Evolutionary conservation across 164 flowering plant species (phyloP), one percentile per base, ranked within the genome.

Genomic region (Malania oleifera): DNA sequence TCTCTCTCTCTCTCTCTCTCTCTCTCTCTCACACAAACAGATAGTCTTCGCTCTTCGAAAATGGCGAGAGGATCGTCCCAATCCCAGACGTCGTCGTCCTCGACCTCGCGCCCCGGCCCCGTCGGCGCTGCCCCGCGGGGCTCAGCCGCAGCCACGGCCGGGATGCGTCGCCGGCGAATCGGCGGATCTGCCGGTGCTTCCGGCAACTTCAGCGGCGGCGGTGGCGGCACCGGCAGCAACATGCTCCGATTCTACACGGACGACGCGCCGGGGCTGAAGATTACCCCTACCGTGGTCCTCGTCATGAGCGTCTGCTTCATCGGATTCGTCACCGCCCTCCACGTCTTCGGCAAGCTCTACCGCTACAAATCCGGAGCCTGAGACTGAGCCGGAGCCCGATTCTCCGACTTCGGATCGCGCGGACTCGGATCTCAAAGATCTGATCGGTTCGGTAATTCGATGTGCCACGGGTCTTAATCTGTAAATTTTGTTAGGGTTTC

Each of bases 271-370:
- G 95, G 97, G 2, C 69, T 89, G 63, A 89, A 83, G 82, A 87
- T 89, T 77, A 69, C 84, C 4, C 95, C 97, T 13, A 89, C 91
- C 7, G 87, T 83, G 22, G 95, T 87, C 43, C 92, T 89, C 48
- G 85, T 89, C 45, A 83, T 89, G 88, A 89, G 97, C 65, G 75
- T 89, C 67, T 87, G 92, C 81, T 89, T 87, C 88, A 87, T 89
- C 79, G 92, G 82, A 60, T 89, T 87, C 63, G 95, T 89, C 67
- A 83, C 97, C 50, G 90, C 83, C 43, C 95, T 89, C 59, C 95
- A 89, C 67, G 91, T 89, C 64, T 77, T 89, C 77, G 97, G 95
- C 40, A 89, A 89, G 83, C 78, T 89, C 43, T 89, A 89, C 60
- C 95, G 85, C 62, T 67, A 71, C 75, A 72, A 73, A 63, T 60